Evolutionary conservation across 2,329 filamentous ascomycete species (phyloP).

Genomic region (Dichotomopilus funicola): DNA sequence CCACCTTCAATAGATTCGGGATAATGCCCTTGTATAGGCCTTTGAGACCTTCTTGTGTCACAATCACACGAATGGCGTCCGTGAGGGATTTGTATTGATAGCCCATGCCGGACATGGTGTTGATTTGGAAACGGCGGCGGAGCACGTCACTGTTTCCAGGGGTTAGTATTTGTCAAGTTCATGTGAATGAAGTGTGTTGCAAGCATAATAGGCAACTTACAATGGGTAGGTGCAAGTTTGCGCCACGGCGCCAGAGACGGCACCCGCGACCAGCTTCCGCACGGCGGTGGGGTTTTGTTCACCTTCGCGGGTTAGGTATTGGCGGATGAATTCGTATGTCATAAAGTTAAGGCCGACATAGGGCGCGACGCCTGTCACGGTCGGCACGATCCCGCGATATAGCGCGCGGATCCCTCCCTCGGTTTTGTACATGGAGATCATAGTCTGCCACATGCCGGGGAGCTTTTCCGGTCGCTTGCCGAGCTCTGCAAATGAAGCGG

Average conservation of each 20-base stretch:
- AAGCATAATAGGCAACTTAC: slow-evolving; percentile 43
- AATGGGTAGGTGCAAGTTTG: slow-evolving; percentile 99
- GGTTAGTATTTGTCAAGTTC: slow-evolving; percentile 20
- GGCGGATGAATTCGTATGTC: slow-evolving; percentile 87
- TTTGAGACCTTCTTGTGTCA: slow-evolving; percentile 72
- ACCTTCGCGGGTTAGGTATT: slow-evolving; percentile 79
- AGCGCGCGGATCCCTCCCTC: slow-evolving; percentile 80
- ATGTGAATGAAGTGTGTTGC: no score
- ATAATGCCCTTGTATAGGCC: slow-evolving; percentile 95
- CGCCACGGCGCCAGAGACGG: slow-evolving; percentile 90
- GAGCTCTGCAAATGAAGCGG: slow-evolving; percentile 84
- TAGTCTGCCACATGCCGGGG: slow-evolving; percentile 86
- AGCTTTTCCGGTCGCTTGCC: slow-evolving; percentile 58
- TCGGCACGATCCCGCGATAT: slow-evolving; percentile 93
- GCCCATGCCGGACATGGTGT: slow-evolving; percentile 97
- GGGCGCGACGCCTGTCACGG: slow-evolving; percentile 88
- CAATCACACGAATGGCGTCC: slow-evolving; percentile 76
- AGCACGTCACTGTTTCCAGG: slow-evolving; percentile 65
- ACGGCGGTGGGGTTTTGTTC: slow-evolving; percentile 72
- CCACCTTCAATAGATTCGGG: slow-evolving; percentile 92
- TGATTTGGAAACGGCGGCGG: slow-evolving; percentile 92
- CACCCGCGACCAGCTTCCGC: slow-evolving; percentile 82
- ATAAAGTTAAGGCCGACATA: slow-evolving; percentile 98
- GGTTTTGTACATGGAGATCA: slow-evolving; percentile 78
- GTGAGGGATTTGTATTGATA: slow-evolving; percentile 87